A percentile compares a stretch with the other conserved stretches of the same genome.
phyloP scores from a whole-genome alignment of 805 yeast species.

The Starmerella sirachaensis region DNA sequence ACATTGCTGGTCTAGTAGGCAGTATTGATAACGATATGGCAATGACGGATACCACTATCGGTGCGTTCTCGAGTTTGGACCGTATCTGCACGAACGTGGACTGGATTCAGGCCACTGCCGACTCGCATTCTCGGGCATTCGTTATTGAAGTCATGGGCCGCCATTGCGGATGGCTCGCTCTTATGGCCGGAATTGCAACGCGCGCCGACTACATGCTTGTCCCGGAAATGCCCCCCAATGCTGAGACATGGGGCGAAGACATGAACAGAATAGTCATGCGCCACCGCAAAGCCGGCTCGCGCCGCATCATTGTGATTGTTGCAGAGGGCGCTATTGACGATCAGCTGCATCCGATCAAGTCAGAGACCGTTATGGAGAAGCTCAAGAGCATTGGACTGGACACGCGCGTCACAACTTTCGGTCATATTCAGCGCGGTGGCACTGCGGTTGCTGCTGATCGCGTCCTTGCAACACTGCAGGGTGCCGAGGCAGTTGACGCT shows the following conservation, averaged over 20 bases:
- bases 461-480: constrained; percentile 84
- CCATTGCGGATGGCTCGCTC: constrained; percentile 97
- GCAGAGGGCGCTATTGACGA: constrained; percentile 95
- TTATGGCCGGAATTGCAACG: constrained; percentile 95
- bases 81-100: constrained; percentile 90
- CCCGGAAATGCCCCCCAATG: constrained; percentile 82
- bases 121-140: constrained; percentile 93
- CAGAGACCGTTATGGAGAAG: constrained; percentile 70
- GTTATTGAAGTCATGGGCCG: constrained; percentile 99
- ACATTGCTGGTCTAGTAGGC: constrained; percentile 90
- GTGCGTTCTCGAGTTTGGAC: constrained; percentile 87
- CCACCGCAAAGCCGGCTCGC: constrained; percentile 77
- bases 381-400: constrained; percentile 78
- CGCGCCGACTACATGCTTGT: constrained; percentile 90
- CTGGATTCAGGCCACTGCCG: constrained; percentile 94
- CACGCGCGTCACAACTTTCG: constrained; percentile 87
- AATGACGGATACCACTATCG: constrained; percentile 90
- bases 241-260: constrained; percentile 66
- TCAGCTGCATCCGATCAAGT: constrained; percentile 66
- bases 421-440: constrained; percentile 99
- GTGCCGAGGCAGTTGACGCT: constrained; percentile 94
- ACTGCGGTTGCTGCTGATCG: constrained; percentile 94
- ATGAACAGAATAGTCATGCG: constrained; percentile 61
- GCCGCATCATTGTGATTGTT: constrained; percentile 91
- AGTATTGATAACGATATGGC: constrained; percentile 98